These are phyloP conservation scores for Cordyceps cicadae DNA, from an alignment of 2,329 filamentous ascomycete genomes.

Conservation along the genomic window DNA sequence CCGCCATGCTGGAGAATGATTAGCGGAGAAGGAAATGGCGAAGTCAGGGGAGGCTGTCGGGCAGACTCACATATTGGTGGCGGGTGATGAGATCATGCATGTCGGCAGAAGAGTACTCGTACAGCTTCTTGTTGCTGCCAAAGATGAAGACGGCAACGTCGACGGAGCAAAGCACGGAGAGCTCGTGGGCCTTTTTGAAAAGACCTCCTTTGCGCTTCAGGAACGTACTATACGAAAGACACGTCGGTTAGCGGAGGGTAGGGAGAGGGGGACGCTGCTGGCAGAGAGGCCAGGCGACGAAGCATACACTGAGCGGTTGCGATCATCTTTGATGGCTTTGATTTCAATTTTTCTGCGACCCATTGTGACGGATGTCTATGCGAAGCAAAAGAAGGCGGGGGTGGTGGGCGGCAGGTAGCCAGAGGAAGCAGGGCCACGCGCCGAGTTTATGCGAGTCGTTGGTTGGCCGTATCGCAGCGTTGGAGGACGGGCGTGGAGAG, in stretches of 20 bases:
- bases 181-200: constrained; percentile 99
- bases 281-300: background rate
- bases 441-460: background rate
- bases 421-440: background rate
- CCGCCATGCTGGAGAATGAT: constrained; percentile 63
- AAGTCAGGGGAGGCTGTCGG: background rate
- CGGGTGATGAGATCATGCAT: constrained; percentile 84
- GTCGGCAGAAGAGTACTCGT: constrained; percentile 91
- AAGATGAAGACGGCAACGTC: constrained; percentile 99
- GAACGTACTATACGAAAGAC: constrained; percentile 63
- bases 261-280: background rate
- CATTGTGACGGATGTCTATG: constrained; percentile 45
- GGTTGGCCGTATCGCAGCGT: background rate
- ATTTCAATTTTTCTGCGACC: constrained; percentile 99
- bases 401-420: background rate
- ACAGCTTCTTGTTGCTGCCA: constrained; percentile 97
- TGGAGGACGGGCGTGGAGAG: background rate
- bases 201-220: constrained; percentile 96
- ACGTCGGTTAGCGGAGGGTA: constrained; percentile 2
- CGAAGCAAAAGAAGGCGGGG: constrained; percentile 8
- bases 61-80: constrained; percentile 75
- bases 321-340: constrained; percentile 98
- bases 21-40: constrained; percentile 10
- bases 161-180: constrained; percentile 95
- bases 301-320: constrained; percentile 92